A percentile compares a stretch with the other conserved stretches of the same genome.
Conservation (phyloP, 2,329 filamentous ascomycete genomes). For the Fusarium stilboides region DNA sequence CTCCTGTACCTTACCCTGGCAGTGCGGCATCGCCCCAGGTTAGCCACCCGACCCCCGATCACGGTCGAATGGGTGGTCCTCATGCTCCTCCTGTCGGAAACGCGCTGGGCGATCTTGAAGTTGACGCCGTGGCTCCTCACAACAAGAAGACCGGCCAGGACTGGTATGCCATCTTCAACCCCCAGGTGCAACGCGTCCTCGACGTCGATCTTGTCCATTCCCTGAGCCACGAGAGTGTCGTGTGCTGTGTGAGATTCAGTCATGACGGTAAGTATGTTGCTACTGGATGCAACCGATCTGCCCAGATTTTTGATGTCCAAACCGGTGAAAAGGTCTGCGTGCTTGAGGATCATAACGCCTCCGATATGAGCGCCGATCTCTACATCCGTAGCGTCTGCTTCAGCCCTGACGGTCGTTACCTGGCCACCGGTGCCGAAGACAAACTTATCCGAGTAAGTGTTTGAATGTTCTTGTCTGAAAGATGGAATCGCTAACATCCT, state of each 20-base stretch:
- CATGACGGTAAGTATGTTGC: slow-evolving; percentile 95
- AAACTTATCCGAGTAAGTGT: slow-evolving; percentile 90
- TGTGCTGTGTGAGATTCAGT: slow-evolving; percentile 98
- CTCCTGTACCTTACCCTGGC: slow-evolving; percentile 87
- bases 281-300: slow-evolving; percentile 97
- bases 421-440: slow-evolving; percentile 97
- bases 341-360: slow-evolving; percentile 86
- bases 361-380: slow-evolving; percentile 87
- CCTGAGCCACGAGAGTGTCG: slow-evolving; percentile 92
- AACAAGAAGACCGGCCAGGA: slow-evolving; percentile 91
- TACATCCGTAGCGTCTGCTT: slow-evolving; percentile 99
- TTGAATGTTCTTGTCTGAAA: background rate
- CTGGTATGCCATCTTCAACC: slow-evolving; percentile 99
- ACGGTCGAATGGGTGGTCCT: slow-evolving; percentile 67
- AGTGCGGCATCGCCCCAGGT: slow-evolving; percentile 88
- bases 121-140: slow-evolving; percentile 85
- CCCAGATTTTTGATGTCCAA: slow-evolving; percentile 97
- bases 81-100: slow-evolving; percentile 68
- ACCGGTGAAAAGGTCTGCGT: slow-evolving; percentile 90
- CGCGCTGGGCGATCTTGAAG: slow-evolving; percentile 87
- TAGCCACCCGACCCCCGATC: slow-evolving; percentile 85
- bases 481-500: slow-evolving; percentile 25
- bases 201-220: slow-evolving; percentile 97
- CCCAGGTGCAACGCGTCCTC: slow-evolving; percentile 86
- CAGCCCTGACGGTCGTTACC: slow-evolving; percentile 93